A percentile compares a stretch with the other conserved stretches of the same genome.
These are phyloP conservation scores for Taiozyma onychis DNA, from an alignment of 1,139 yeast species.

Conservation along the genomic window DNA sequence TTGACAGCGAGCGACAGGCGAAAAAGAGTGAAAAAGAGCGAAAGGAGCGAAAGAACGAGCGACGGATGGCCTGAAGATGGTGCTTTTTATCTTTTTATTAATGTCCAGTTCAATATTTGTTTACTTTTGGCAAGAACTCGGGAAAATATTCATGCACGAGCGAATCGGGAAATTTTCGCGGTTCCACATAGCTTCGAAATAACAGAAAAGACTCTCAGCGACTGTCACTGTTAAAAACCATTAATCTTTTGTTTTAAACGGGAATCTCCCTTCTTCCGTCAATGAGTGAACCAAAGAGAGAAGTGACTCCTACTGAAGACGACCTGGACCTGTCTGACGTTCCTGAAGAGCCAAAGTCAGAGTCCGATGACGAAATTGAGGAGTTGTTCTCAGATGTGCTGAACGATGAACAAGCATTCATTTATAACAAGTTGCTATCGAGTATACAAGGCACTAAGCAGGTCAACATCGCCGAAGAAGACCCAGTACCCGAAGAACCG, in stretches of 20 bases:
- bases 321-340: conserved; percentile 24
- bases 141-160: neutral
- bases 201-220: no score
- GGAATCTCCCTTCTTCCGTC: no score
- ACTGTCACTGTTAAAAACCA: no score
- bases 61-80: neutral
- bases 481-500: conserved; percentile 19
- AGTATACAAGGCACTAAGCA: conserved; percentile 12
- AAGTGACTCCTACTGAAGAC: conserved; percentile 6
- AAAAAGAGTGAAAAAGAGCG: neutral
- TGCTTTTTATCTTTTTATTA: neutral
- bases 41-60: neutral
- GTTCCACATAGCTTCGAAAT: no score
- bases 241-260: no score
- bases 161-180: neutral
- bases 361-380: conserved; percentile 15
- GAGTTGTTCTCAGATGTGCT: conserved; percentile 14
- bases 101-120: neutral
- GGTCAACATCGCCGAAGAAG: conserved; percentile 13
- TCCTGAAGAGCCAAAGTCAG: conserved; percentile 18
- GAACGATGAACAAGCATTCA: conserved; percentile 16
- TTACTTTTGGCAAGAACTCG: neutral
- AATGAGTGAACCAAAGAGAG: neutral
- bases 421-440: conserved; percentile 13
- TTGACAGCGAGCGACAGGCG: neutral